Base-by-base conservation (phyloP, 495 filamentous ascomycete genomes). In the Arthonia radiata region DNA sequence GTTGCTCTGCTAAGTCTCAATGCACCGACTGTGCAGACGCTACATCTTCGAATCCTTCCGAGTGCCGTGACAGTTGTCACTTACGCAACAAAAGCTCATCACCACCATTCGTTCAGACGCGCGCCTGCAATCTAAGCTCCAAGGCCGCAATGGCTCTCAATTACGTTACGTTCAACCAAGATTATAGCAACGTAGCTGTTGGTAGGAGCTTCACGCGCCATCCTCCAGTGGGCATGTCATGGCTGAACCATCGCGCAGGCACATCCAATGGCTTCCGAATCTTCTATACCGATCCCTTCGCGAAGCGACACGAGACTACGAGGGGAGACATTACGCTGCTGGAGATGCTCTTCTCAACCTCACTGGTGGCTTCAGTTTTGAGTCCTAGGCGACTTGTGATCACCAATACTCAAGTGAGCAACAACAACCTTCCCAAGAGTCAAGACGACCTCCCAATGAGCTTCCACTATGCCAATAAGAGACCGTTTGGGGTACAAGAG, bases 331-430 rank as follows among this genome's bases (percentile, higher is more conserved):
- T 93, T 24, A 71, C 80, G 19, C 73, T 92, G 29, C 67, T 97
- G 44, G 89, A 94, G 57, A 93, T 92, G 83, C 69, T 97, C 32
- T 97, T 97, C 45, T 93, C 86, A 23, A 97, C 86, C 24, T 97
- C 86, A n/a, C 61, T 97, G 24, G 82, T 97, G 11, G 86, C 86
- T 18, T 57, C 92, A 11, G 77, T 92, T 31, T 55, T 82, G 23
- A 90, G 83, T 11, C 89, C 86, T 1, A 56, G 86, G 26, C 72
- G 83, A 18, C 59, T 97, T 19, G 71, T 83, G 36, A 93, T 97
- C 34, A 79, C 80, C 36, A 97, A 97, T 51, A 94, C 89, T 19
- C 94, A 97, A 65, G 78, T 79, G 54, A 34, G 60, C 57, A 31
- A 23, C 18, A 16, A 11, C 12, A 13, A 18, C 18, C 21, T 15